Evolutionary conservation across 2,329 filamentous ascomycete species (phyloP).

Genomic region (Aspergillus viridinutans): DNA sequence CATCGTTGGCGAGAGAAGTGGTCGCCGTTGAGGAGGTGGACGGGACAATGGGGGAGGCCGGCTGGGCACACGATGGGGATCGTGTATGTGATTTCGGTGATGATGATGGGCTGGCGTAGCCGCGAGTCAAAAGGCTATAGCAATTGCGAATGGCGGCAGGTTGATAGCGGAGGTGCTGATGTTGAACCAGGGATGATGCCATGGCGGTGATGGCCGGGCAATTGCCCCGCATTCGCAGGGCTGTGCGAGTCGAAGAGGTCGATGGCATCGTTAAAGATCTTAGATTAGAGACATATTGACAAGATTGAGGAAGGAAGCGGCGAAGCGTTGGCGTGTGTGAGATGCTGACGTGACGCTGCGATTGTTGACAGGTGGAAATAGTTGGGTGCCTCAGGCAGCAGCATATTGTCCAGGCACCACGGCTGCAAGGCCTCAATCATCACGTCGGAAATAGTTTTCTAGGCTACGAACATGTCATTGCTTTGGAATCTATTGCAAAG

Average conservation of each 20-base stretch:
- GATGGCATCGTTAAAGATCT: neutral
- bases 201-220: neutral
- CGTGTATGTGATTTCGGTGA: conserved; percentile 16
- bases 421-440: neutral
- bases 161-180: neutral
- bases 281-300: neutral
- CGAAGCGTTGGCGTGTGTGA: neutral
- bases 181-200: neutral
- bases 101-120: conserved; percentile 7
- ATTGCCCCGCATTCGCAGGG: neutral
- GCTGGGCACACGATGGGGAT: conserved; percentile 17
- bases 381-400: neutral
- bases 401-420: neutral
- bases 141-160: neutral
- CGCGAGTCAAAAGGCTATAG: neutral
- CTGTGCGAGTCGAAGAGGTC: neutral
- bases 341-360: neutral
- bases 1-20: conserved; percentile 18
- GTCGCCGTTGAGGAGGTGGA: conserved; percentile 17
- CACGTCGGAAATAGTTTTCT: neutral
- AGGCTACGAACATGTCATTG: neutral
- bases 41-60: conserved; percentile 8
- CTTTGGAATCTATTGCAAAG: neutral
- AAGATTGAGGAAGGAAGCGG: neutral
- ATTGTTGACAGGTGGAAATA: neutral